A percentile compares a stretch with the other conserved stretches of the same genome.
These are phyloP conservation scores for Aureobasidium sp. DNA, from an alignment of 2,329 filamentous ascomycete species.

Conservation along the genomic window DNA sequence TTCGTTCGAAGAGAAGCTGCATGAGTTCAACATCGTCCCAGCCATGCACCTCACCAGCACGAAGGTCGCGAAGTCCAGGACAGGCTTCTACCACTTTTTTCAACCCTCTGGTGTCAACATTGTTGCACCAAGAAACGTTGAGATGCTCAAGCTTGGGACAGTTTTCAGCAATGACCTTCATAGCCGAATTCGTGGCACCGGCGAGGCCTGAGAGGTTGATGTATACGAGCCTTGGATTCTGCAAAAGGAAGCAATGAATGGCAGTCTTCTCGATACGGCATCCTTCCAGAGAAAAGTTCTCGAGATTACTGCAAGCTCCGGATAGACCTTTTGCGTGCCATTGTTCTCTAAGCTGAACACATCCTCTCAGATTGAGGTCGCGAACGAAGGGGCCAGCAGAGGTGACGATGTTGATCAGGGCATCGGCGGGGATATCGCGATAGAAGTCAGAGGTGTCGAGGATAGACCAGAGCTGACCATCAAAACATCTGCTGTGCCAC, in stretches of 20 bases:
- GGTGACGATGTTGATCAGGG: constrained; percentile 75
- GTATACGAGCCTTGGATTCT: constrained; percentile 69
- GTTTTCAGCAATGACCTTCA: constrained; percentile 74
- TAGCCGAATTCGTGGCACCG: constrained; percentile 72
- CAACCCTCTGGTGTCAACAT: constrained; percentile 71
- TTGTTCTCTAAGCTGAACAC: constrained; percentile 77
- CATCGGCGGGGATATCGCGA: constrained; percentile 72
- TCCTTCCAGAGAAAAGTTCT: constrained; percentile 81
- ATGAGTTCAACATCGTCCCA: constrained; percentile 70
- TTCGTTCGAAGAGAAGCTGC: constrained; percentile 65
- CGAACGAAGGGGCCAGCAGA: constrained; percentile 83
- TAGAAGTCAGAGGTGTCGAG: constrained; percentile 80
- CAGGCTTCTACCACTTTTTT: constrained; percentile 66
- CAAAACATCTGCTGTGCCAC: constrained; percentile 80
- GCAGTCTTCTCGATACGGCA: constrained; percentile 74
- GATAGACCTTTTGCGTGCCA: constrained; percentile 69
- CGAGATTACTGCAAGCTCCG: constrained; percentile 78
- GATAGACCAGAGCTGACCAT: constrained; percentile 85
- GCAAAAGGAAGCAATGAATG: constrained; percentile 69
- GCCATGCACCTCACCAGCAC: constrained; percentile 71
- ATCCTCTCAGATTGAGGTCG: constrained; percentile 83
- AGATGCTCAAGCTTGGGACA: constrained; percentile 76
- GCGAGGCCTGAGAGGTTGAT: constrained; percentile 78
- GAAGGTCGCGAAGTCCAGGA: constrained; percentile 64
- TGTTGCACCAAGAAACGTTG: constrained; percentile 89